These are phyloP conservation scores for Toxicodendron radicans DNA, from an alignment of 345 rosid species.

Conservation along the genomic window DNA sequence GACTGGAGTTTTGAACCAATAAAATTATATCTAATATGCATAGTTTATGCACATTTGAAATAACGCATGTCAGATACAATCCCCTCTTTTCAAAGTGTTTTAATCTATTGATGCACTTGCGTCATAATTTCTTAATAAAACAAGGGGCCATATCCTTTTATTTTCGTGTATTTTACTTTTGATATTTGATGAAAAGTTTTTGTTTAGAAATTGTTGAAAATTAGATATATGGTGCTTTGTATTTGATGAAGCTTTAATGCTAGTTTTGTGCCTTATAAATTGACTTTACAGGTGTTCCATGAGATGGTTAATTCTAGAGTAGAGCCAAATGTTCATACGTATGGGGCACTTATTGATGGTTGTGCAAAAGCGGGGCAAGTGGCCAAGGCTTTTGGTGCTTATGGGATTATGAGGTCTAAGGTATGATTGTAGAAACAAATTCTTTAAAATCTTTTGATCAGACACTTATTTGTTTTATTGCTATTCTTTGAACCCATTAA, in stretches of 20 bases:
- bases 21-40: too few species aligned
- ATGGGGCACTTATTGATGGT: conserved; percentile 96
- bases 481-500: neutral
- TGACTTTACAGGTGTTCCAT: conserved; percentile 70
- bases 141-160: too few species aligned
- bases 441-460: neutral
- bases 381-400: conserved; percentile 98
- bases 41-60: too few species aligned
- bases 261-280: neutral
- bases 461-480: neutral
- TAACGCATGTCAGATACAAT: too few species aligned
- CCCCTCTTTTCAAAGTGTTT: too few species aligned
- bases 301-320: conserved; percentile 91
- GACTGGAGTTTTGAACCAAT: too few species aligned
- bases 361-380: conserved; percentile 95
- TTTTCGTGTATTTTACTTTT: too few species aligned
- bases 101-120: too few species aligned
- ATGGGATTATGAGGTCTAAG: conserved; percentile 97
- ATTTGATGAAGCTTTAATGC: conserved; percentile 2
- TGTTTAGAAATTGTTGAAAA: neutral
- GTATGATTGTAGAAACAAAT: conserved; percentile 35
- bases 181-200: neutral
- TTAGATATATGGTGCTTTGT: neutral
- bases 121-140: too few species aligned
- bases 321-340: conserved; percentile 88